A percentile compares a stretch with the other conserved stretches of the same genome.
phyloP scores from a whole-genome alignment of 2,329 filamentous ascomycete species.

The Oidium heveae region DNA sequence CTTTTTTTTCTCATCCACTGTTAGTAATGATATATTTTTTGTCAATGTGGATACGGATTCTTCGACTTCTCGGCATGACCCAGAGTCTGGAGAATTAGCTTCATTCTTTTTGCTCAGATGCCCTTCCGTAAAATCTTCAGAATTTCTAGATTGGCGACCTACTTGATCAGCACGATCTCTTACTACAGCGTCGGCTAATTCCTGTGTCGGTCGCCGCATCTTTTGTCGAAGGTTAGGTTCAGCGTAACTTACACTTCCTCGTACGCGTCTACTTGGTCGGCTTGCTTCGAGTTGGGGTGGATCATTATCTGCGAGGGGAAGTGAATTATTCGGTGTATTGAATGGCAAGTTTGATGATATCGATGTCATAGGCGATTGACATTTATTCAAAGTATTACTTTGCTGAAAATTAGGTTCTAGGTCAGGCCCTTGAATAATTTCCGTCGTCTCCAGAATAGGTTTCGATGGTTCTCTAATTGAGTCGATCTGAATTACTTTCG shows the following conservation, averaged over 20 bases:
- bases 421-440: constrained; percentile 13
- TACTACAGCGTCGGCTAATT: constrained; percentile 47
- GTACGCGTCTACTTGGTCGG: constrained; percentile 39
- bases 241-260: constrained; percentile 51
- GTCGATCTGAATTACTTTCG: constrained; percentile 2
- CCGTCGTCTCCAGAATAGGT: constrained; percentile 7
- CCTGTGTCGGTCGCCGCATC: constrained; percentile 59
- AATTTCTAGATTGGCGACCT: background rate
- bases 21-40: background rate
- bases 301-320: background rate
- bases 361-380: background rate
- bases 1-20: background rate
- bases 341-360: background rate
- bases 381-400: background rate
- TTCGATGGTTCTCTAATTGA: constrained; percentile 1
- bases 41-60: background rate
- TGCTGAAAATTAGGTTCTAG: constrained; percentile 20
- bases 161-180: constrained; percentile 26
- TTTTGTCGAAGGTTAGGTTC: constrained; percentile 62
- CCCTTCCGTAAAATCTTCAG: background rate
- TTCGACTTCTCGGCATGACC: no score
- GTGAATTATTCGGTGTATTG: background rate
- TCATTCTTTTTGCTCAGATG: no score
- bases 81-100: no score
- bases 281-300: constrained; percentile 19